Percentiles rank a stretch among this genome's conserved stretches.
phyloP scores from a whole-genome alignment of 2,329 filamentous ascomycete genomes.

The Peltaster fructicola region DNA sequence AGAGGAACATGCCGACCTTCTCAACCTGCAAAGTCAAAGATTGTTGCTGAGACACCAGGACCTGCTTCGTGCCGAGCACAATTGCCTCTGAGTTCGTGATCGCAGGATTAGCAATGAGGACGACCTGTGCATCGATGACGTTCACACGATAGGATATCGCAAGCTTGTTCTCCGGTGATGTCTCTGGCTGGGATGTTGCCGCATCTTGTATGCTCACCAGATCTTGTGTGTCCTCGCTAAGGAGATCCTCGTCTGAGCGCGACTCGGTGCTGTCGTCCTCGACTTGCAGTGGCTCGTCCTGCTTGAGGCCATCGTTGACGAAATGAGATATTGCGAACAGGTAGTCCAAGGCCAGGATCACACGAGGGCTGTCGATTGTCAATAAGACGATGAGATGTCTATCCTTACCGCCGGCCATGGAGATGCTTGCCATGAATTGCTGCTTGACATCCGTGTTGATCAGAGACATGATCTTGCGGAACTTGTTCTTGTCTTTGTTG shows the following conservation, averaged over 20 bases:
- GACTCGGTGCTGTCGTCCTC: constrained; percentile 35
- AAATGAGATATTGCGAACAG: constrained; percentile 79
- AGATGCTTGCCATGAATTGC: constrained; percentile 95
- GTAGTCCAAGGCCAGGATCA: constrained; percentile 94
- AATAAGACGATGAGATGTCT: constrained; percentile 75
- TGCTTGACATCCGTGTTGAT: constrained; percentile 83
- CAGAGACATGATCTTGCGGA: constrained; percentile 93
- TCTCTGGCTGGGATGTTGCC: constrained; percentile 13
- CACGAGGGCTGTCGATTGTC: constrained; percentile 80
- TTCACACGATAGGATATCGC: constrained; percentile 79
- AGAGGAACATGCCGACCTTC: constrained; percentile 93
- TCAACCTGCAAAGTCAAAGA: constrained; percentile 85
- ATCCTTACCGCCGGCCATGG: constrained; percentile 72
- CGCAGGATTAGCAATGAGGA: constrained; percentile 86
- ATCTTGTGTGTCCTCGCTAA: constrained; percentile 17
- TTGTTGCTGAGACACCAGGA: constrained; percentile 84
- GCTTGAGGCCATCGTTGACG: constrained; percentile 47
- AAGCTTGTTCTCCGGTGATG: constrained; percentile 32
- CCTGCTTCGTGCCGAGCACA: constrained; percentile 83
- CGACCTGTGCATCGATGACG: constrained; percentile 88
- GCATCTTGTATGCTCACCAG: constrained; percentile 6
- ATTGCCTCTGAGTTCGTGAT: constrained; percentile 87
- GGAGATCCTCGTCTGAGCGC: constrained; percentile 36
- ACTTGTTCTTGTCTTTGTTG: constrained; percentile 77
- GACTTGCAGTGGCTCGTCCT: constrained; percentile 37